These are phyloP conservation scores for Bonnemaisonia californica DNA, from an alignment of 31 red algal genomes.

Conservation along the genomic window DNA sequence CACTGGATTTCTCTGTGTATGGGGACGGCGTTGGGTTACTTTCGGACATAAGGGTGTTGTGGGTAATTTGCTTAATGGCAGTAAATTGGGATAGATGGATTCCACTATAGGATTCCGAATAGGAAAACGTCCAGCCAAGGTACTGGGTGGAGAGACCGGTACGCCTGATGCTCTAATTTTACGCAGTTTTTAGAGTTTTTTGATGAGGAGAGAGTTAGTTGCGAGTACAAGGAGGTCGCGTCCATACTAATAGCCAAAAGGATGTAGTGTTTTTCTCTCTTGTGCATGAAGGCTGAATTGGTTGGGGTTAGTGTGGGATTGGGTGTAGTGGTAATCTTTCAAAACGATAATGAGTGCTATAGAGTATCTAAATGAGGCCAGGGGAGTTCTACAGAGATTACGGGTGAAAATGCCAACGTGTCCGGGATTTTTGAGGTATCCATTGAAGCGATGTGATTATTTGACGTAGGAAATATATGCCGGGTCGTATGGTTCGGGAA, in stretches of 20 bases:
- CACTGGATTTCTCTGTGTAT: not conserved
- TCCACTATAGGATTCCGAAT: not conserved
- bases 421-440: too few species aligned
- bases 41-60: not conserved
- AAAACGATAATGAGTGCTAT: too few species aligned
- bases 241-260: constrained; percentile 35
- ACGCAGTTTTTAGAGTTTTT: constrained; percentile 13
- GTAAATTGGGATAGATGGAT: constrained; percentile 28
- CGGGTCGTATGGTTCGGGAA: too few species aligned
- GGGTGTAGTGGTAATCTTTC: too few species aligned
- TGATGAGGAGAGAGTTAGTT: not conserved
- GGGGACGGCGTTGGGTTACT: constrained; percentile 5
- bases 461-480: too few species aligned
- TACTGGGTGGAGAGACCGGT: not conserved
- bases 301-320: not conserved
- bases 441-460: too few species aligned
- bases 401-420: too few species aligned
- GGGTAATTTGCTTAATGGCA: constrained; percentile 7
- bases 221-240: constrained; percentile 19
- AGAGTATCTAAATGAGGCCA: too few species aligned
- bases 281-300: too few species aligned
- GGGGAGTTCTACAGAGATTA: too few species aligned
- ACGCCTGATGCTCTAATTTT: constrained; percentile 20
- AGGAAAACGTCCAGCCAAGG: constrained; percentile 12
- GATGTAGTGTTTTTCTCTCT: too few species aligned